Evolutionary conservation across 169 alveolate genomes (phyloP).

Genomic region (Toxoplasma gondii): DNA sequence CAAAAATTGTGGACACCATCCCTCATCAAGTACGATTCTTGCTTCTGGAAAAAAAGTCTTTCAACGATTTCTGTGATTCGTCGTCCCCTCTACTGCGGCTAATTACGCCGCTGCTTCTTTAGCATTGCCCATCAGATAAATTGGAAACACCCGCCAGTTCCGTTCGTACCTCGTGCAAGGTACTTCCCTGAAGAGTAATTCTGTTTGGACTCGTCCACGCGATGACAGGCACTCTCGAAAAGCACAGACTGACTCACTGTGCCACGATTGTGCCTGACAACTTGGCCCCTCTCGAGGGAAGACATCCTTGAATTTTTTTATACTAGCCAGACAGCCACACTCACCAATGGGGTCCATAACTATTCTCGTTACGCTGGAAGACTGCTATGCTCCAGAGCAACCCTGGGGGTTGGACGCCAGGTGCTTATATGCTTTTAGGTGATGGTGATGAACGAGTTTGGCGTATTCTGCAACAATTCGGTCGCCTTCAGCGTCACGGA

Average conservation of each 20-base stretch:
- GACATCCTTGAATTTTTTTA: background rate
- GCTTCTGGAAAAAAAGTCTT: no score
- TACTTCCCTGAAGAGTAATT: background rate
- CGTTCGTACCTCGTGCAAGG: background rate
- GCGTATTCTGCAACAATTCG: constrained; percentile 79
- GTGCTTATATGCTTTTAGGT: constrained; percentile 43
- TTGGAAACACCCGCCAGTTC: no score
- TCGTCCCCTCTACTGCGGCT: no score
- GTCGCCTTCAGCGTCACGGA: constrained; percentile 77
- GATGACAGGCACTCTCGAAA: background rate
- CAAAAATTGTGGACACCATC: no score
- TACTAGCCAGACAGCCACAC: background rate
- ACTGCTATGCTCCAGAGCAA: background rate
- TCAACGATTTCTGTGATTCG: no score
- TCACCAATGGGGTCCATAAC: background rate
- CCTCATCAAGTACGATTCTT: no score
- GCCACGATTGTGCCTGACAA: background rate
- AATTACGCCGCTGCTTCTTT: no score
- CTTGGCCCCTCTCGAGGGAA: background rate
- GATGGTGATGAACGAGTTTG: constrained; percentile 74
- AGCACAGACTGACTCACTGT: background rate
- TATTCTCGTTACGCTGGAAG: background rate
- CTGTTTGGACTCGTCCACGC: background rate
- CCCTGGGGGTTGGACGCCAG: constrained; percentile 27
- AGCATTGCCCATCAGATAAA: no score